Conservation (phyloP, 1,284 basidiomycete genomes). For the Puccinia polysora region DNA sequence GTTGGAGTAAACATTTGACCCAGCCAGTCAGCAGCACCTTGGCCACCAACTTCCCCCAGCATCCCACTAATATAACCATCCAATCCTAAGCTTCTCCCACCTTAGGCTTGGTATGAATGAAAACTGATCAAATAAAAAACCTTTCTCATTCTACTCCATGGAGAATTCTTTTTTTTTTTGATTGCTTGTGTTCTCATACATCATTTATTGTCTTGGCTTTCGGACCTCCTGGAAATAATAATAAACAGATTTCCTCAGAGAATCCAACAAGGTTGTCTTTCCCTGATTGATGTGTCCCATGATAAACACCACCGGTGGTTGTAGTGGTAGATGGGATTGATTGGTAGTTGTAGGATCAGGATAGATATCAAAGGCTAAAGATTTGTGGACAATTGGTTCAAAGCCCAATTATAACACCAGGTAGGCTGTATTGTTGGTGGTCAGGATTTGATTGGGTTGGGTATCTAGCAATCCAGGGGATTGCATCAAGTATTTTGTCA, state of each 20-base stretch:
- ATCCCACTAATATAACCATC: too few relatives aligned
- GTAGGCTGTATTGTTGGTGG: conserved; percentile 77
- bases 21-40: too few relatives aligned
- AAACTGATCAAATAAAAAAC: too few relatives aligned
- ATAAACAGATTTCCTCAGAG: conserved; percentile 83
- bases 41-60: too few relatives aligned
- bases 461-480: conserved; percentile 65
- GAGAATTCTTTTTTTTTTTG: too few relatives aligned
- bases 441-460: conserved; percentile 71
- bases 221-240: too few relatives aligned
- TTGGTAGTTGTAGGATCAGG: conserved; percentile 65
- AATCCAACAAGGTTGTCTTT: conserved; percentile 93
- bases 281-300: conserved; percentile 99
- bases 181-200: too few relatives aligned
- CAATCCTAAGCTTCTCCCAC: too few relatives aligned
- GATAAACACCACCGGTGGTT: conserved; percentile 88
- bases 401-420: conserved; percentile 79
- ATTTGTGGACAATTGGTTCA: conserved; percentile 80
- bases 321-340: conserved; percentile 60
- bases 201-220: too few relatives aligned
- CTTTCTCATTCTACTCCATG: too few relatives aligned
- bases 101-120: too few relatives aligned
- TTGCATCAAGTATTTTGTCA: conserved; percentile 65
- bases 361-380: conserved; percentile 82
- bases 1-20: too few relatives aligned